phyloP scores from a whole-genome alignment of 1,139 yeast genomes.

The Eremothecium sinecaudum region DNA sequence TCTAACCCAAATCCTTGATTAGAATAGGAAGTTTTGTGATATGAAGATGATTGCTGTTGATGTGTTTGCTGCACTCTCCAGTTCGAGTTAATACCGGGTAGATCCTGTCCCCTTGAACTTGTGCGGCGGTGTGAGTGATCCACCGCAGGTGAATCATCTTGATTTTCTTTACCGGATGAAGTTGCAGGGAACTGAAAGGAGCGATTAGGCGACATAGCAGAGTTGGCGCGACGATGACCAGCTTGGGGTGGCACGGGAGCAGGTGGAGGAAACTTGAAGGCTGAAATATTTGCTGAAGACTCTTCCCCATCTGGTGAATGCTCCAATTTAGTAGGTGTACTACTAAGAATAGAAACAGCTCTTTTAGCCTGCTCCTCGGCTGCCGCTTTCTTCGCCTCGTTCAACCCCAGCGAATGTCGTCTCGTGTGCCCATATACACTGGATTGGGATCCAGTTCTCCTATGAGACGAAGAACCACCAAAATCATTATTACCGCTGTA shows the following conservation, averaged over 20 bases:
- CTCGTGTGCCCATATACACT: slow-evolving; percentile 60
- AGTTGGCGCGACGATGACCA: slow-evolving; percentile 12
- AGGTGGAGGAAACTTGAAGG: slow-evolving; percentile 33
- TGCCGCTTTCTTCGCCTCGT: slow-evolving; percentile 96
- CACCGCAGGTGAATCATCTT: slow-evolving; percentile 27
- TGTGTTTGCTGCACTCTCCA: slow-evolving; percentile 44
- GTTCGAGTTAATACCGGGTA: slow-evolving; percentile 50
- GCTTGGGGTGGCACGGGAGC: slow-evolving; percentile 32
- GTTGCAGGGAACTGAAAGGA: slow-evolving; percentile 26
- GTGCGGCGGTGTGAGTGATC: slow-evolving; percentile 33
- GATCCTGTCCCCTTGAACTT: slow-evolving; percentile 32
- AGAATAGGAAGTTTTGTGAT: slow-evolving; percentile 28
- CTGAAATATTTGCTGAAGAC: slow-evolving; percentile 7
- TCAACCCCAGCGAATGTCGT: slow-evolving; percentile 85
- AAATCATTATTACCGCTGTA: slow-evolving; percentile 22
- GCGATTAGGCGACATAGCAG: slow-evolving; percentile 30
- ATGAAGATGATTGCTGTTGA: slow-evolving; percentile 17
- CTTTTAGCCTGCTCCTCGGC: slow-evolving; percentile 74
- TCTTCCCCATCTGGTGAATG: slow-evolving; percentile 10
- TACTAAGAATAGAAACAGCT: too few species aligned
- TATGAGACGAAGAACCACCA: slow-evolving; percentile 22
- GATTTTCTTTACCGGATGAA: slow-evolving; percentile 16
- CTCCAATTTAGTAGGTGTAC: slow-evolving; percentile 12
- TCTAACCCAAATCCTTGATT: slow-evolving; percentile 35
- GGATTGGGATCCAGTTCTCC: slow-evolving; percentile 32